phyloP scores from a whole-genome alignment of 805 yeast species.

The Henningerozyma blattae region DNA sequence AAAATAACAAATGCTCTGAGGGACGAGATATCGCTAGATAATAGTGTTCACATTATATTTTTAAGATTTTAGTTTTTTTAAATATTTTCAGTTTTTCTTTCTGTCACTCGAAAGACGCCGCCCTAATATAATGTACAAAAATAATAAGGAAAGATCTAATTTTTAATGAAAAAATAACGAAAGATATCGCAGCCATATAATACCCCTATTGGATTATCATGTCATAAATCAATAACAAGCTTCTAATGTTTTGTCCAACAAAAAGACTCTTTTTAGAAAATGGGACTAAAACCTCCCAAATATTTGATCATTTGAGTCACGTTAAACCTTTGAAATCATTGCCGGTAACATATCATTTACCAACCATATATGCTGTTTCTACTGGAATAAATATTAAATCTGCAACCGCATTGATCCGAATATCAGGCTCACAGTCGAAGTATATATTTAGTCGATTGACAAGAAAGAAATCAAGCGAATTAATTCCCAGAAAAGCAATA shows the following conservation, averaged over 20 bases:
- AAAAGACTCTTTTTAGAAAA: not conserved
- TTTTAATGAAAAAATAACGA: no score
- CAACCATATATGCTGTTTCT: constrained; percentile 86
- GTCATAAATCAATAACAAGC: not conserved
- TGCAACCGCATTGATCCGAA: constrained; percentile 77
- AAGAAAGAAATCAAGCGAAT: constrained; percentile 9
- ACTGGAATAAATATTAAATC: constrained; percentile 63
- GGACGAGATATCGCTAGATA: no score
- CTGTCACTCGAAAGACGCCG: no score
- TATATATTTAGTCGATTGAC: constrained; percentile 39
- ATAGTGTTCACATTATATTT: no score
- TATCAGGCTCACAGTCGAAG: constrained; percentile 59
- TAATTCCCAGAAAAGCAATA: constrained; percentile 41
- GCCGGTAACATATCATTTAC: constrained; percentile 14
- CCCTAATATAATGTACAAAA: no score
- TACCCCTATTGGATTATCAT: not conserved
- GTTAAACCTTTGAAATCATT: not conserved
- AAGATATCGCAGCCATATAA: not conserved
- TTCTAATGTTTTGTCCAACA: not conserved
- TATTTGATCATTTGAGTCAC: not conserved
- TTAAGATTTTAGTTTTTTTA: no score
- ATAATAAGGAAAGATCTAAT: no score
- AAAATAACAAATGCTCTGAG: no score
- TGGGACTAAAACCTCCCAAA: not conserved
- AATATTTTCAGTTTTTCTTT: no score